Evolutionary conservation across 352 stramenopile genomes (phyloP).

Genomic region (Pythium phragmiticola): DNA sequence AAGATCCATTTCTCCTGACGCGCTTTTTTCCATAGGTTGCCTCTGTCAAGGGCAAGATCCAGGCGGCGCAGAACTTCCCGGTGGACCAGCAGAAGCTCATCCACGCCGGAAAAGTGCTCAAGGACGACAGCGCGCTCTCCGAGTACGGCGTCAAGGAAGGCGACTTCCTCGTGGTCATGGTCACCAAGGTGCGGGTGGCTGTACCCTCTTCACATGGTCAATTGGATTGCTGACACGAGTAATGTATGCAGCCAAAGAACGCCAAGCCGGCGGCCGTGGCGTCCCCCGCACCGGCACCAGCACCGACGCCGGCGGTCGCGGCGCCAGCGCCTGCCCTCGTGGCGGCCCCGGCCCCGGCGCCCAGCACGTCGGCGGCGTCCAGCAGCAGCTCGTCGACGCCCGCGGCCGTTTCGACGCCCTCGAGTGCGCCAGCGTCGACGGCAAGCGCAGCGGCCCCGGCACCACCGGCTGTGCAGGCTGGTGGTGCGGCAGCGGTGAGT

Average conservation of each 20-base stretch:
- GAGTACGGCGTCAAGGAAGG: conserved; percentile 89
- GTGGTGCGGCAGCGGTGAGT: conserved; percentile 20
- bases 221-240: not conserved
- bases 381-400: conserved; percentile 62
- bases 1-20: not conserved
- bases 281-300: conserved; percentile 30
- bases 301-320: conserved; percentile 22
- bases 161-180: conserved; percentile 88
- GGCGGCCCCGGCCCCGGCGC: conserved; percentile 31
- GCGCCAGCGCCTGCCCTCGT: conserved; percentile 30
- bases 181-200: conserved; percentile 57
- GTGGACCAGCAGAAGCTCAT: conserved; percentile 84
- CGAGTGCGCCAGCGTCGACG: conserved; percentile 45
- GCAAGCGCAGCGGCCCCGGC: conserved; percentile 33
- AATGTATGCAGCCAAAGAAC: conserved; percentile 47
- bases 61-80: conserved; percentile 67
- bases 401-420: conserved; percentile 66
- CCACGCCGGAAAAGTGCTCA: conserved; percentile 86
- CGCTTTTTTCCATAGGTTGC: conserved; percentile 45
- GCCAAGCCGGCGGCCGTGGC: conserved; percentile 39
- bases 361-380: conserved; percentile 70
- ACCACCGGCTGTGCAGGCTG: conserved; percentile 16
- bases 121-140: conserved; percentile 74
- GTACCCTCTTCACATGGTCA: not conserved
- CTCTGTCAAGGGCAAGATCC: conserved; percentile 80